A percentile compares a stretch with the other conserved stretches of the same genome.
Conservation (phyloP, 495 filamentous ascomycete genomes). For the Talaromyces proteolyticus region DNA sequence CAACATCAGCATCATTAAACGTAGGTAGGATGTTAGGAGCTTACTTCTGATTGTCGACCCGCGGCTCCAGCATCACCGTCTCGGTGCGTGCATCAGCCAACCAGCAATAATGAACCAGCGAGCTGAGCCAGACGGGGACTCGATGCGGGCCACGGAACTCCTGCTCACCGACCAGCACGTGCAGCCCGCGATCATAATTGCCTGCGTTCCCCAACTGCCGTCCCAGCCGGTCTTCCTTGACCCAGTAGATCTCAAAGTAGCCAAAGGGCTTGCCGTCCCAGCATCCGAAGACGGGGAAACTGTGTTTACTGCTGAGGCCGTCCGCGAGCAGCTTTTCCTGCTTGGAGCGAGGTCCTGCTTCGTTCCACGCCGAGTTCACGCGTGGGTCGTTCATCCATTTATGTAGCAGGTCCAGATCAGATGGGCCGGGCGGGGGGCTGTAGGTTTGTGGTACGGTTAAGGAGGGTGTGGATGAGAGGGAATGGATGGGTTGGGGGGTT, state of each 20-base stretch:
- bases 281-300: constrained; percentile 85
- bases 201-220: constrained; percentile 53
- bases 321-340: constrained; percentile 66
- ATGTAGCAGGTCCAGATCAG: constrained; percentile 72
- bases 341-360: constrained; percentile 50
- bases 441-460: constrained; percentile 21
- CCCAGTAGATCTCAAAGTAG: constrained; percentile 98
- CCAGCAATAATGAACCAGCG: constrained; percentile 80
- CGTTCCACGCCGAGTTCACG: constrained; percentile 77
- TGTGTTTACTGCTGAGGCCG: constrained; percentile 61
- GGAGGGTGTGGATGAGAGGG: constrained; percentile 17
- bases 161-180: constrained; percentile 86
- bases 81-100: constrained; percentile 76
- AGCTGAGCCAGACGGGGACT: constrained; percentile 74
- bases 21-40: constrained; percentile 25
- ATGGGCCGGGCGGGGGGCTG: constrained; percentile 29
- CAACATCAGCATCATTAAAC: neutral
- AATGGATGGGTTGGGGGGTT: constrained; percentile 20
- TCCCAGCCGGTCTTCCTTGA: constrained; percentile 82
- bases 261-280: constrained; percentile 97
- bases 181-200: constrained; percentile 84
- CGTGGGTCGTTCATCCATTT: constrained; percentile 88
- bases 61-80: constrained; percentile 77
- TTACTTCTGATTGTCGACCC: constrained; percentile 87
- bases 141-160: constrained; percentile 76